Conservation (phyloP, 1,284 basidiomycete genomes). For the Cryptococcus sp. region DNA sequence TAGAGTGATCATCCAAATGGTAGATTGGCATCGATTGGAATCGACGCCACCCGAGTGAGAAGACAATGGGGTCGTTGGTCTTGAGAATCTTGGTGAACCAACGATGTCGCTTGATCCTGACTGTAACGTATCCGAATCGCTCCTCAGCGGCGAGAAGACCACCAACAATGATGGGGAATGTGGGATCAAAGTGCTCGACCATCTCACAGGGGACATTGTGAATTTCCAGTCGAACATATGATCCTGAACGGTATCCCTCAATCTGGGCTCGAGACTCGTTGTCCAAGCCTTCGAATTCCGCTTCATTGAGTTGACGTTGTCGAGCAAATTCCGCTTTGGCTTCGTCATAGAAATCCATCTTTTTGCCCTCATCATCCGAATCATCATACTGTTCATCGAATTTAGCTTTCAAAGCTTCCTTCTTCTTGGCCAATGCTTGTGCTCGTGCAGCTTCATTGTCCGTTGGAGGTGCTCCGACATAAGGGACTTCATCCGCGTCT, state of each 20-base stretch:
- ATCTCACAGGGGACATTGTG: slow-evolving; percentile 81
- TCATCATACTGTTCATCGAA: slow-evolving; percentile 98
- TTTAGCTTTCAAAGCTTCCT: slow-evolving; percentile 85
- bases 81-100: slow-evolving; percentile 93
- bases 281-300: slow-evolving; percentile 80
- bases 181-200: slow-evolving; percentile 87
- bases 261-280: slow-evolving; percentile 73
- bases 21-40: slow-evolving; percentile 96
- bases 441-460: slow-evolving; percentile 52
- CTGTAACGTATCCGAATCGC: slow-evolving; percentile 88
- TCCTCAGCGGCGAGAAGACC: slow-evolving; percentile 90
- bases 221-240: slow-evolving; percentile 93
- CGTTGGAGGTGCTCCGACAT: slow-evolving; percentile 37
- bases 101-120: slow-evolving; percentile 91
- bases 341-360: slow-evolving; percentile 81
- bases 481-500: slow-evolving; percentile 45
- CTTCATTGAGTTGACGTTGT: slow-evolving; percentile 77
- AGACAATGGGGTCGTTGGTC: slow-evolving; percentile 93
- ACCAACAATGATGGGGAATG: slow-evolving; percentile 86
- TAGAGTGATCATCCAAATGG: slow-evolving; percentile 92
- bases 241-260: slow-evolving; percentile 85
- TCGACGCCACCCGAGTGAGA: slow-evolving; percentile 92
- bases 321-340: slow-evolving; percentile 87
- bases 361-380: slow-evolving; percentile 64
- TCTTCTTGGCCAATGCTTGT: slow-evolving; percentile 72